phyloP scores from a whole-genome alignment of 306 rosid species.

The Cucurbita pepo region DNA sequence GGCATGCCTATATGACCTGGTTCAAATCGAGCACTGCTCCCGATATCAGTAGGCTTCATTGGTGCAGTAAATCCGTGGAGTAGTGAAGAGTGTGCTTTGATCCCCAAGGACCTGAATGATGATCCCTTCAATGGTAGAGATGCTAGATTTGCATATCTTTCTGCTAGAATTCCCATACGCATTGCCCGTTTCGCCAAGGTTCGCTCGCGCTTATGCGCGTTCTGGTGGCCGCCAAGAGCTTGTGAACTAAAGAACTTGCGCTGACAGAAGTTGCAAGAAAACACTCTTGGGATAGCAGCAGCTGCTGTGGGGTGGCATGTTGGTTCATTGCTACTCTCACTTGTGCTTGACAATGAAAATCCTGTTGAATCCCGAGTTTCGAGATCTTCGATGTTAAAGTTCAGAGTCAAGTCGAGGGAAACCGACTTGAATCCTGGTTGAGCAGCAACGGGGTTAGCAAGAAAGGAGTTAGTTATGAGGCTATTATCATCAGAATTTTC shows the following conservation, averaged over 20 bases:
- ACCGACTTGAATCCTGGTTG: constrained; percentile 18
- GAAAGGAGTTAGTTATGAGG: constrained; percentile 3
- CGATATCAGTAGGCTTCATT: constrained; percentile 33
- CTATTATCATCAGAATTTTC: constrained; percentile 28
- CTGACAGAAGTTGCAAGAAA: constrained; percentile 80
- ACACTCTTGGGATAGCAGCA: constrained; percentile 33
- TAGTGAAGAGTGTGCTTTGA: constrained; percentile 70
- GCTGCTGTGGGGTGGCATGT: constrained; percentile 25
- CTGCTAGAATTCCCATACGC: constrained; percentile 67
- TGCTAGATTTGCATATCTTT: constrained; percentile 48
- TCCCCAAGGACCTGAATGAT: constrained; percentile 53
- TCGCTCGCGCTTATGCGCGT: constrained; percentile 81
- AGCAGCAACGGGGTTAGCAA: constrained; percentile 12
- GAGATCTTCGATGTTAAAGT: constrained; percentile 29
- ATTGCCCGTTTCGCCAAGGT: constrained; percentile 69
- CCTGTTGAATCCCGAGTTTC: constrained; percentile 30
- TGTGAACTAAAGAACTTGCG: constrained; percentile 84
- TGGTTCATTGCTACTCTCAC: constrained; percentile 71
- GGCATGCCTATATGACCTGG: constrained; percentile 45
- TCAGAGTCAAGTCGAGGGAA: constrained; percentile 58
- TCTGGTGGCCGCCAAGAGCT: constrained; percentile 95
- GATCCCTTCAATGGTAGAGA: constrained; percentile 74
- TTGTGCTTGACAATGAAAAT: constrained; percentile 64
- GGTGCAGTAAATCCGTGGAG: constrained; percentile 42
- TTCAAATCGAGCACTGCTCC: constrained; percentile 36